Base-by-base conservation (phyloP, 2,329 filamentous ascomycete genomes). In the Nemania diffusa region DNA sequence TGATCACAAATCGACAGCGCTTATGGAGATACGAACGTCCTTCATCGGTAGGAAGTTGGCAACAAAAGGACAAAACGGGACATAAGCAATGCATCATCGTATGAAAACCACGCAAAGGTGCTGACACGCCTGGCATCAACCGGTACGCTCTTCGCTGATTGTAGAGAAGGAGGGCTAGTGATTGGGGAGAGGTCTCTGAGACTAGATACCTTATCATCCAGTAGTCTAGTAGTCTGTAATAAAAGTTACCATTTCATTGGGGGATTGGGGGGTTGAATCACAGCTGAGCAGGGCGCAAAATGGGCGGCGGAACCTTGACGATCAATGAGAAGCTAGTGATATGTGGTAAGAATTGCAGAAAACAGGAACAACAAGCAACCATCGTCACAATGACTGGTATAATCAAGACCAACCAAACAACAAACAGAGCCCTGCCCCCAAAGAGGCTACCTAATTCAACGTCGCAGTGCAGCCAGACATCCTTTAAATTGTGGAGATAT, bases 401-500 rank as follows among this genome's bases (percentile, higher is more conserved):
- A 48, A 34, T 26, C 48, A 26, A n/a, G 37, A n/a, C 44, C 42
- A 61, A 61, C 44, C 24, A 65, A 65, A 53, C 42, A 55, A 44
- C 55, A 59, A n/a, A 44, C 40, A 15, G 37, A 61, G 46, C 62
- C 65, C 57, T 68, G 65, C 51, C 57, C 57, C 50, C n/a, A 40
- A 37, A 64, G 40, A 26, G 29, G 56, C 50, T 46, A 52, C 9
- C n/a, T n/a, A n/a, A n/a, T n/a, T 64, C 44, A 48, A 60, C 17
- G 65, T 64, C 65, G 46, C 65, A 68, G 44, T 62, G 65, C 64
- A 66, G 58, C 53, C n/a, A 32, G 42, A 67, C 61, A 62, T 64
- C 46, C 56, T 61, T 57, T 55, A 65, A 68, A 63, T 55, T 65
- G 65, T 68, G 65, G 65, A 68, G 65, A 68, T 52, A 53, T 57